Evolutionary conservation across 345 rosid species (phyloP).

Genomic region (Corymbia maculata): DNA sequence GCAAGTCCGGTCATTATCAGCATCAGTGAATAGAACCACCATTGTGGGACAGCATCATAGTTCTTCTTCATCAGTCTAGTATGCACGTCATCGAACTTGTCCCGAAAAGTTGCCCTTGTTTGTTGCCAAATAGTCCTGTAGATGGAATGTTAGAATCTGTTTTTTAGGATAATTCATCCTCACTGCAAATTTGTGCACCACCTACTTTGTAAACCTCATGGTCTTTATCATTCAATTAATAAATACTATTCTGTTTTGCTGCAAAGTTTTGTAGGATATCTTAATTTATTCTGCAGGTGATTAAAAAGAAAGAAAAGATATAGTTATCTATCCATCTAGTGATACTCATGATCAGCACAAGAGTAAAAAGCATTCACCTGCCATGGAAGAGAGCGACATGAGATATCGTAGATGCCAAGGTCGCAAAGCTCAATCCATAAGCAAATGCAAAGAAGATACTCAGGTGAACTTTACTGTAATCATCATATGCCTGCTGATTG

Average conservation of each 20-base stretch:
- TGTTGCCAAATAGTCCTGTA: constrained; percentile 33
- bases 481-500: constrained; percentile 8
- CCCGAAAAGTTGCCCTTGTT: constrained; percentile 15
- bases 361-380: constrained; percentile 5
- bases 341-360: not conserved
- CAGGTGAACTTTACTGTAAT: constrained; percentile 29
- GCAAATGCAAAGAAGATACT: constrained; percentile 16
- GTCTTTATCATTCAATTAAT: not conserved
- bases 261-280: not conserved
- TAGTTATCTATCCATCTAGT: not conserved
- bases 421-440: constrained; percentile 31
- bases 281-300: not conserved
- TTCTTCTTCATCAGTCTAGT: constrained; percentile 64
- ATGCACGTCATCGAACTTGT: constrained; percentile 48
- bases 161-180: not conserved
- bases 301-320: not conserved
- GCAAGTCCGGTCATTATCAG: constrained; percentile 14
- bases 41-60: constrained; percentile 29
- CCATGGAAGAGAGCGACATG: constrained; percentile 37
- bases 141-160: not conserved
- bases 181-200: not conserved
- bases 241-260: not conserved
- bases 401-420: constrained; percentile 19
- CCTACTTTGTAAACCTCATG: not conserved
- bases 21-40: constrained; percentile 35